Evolutionary conservation across 495 filamentous ascomycete genomes (phyloP).

Genomic region (Penicillium fimorum): DNA sequence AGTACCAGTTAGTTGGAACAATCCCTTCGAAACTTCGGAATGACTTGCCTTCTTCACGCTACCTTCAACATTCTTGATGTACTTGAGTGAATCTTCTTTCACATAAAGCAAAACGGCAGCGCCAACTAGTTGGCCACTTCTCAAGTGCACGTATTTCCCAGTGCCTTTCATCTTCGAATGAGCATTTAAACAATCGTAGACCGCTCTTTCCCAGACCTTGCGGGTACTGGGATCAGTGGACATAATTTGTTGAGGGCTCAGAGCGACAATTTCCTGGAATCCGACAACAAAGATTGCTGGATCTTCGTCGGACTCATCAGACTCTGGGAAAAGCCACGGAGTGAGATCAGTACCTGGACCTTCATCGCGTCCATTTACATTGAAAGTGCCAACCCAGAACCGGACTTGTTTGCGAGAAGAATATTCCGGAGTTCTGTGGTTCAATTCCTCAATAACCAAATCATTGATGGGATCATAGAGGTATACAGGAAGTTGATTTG

Average conservation of each 20-base stretch:
- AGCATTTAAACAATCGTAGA: conserved; percentile 71
- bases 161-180: conserved; percentile 58
- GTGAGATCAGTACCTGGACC: conserved; percentile 78
- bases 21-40: background rate
- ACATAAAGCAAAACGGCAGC: conserved; percentile 90
- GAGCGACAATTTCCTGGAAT: conserved; percentile 95
- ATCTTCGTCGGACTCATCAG: conserved; percentile 27
- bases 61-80: conserved; percentile 95
- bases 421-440: conserved; percentile 54
- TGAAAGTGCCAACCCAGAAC: conserved; percentile 90
- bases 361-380: conserved; percentile 80
- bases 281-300: conserved; percentile 73
- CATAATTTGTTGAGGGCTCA: conserved; percentile 99
- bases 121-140: conserved; percentile 93
- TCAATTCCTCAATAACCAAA: conserved; percentile 72
- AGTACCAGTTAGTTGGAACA: conserved; percentile 20
- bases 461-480: conserved; percentile 95
- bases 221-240: conserved; percentile 88
- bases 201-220: conserved; percentile 80
- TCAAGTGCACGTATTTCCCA: conserved; percentile 81
- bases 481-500: conserved; percentile 79
- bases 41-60: conserved; percentile 76
- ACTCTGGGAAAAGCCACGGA: conserved; percentile 76
- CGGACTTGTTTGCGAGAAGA: conserved; percentile 50
- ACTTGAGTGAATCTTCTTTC: conserved; percentile 66